phyloP scores from a whole-genome alignment of 108 stramenopile species.

The Skeletonema marinoi region DNA sequence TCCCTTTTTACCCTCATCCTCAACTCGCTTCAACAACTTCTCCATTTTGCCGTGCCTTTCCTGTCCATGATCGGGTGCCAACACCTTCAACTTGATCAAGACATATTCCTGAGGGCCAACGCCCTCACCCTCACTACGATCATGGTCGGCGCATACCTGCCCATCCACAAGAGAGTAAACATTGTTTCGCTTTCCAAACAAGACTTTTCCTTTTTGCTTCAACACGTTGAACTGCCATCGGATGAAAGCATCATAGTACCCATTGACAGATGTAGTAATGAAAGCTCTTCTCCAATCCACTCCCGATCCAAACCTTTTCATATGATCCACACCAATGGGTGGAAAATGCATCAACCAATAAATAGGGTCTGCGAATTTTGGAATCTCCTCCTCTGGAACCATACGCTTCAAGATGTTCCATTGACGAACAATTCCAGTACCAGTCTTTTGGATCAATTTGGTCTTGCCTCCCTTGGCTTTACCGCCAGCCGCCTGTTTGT shows the following conservation, averaged over 20 bases:
- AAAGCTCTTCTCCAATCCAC: constrained; percentile 98
- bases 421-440: constrained; percentile 90
- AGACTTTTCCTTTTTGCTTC: constrained; percentile 74
- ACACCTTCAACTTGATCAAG: constrained; percentile 94
- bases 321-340: constrained; percentile 90
- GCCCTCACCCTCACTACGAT: constrained; percentile 95
- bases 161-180: constrained; percentile 94
- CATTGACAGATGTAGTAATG: constrained; percentile 97
- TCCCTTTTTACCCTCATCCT: constrained; percentile 41
- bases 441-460: constrained; percentile 92
- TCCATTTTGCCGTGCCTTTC: constrained; percentile 75
- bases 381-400: constrained; percentile 85
- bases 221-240: constrained; percentile 96
- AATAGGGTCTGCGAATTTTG: constrained; percentile 88
- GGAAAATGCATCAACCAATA: constrained; percentile 98
- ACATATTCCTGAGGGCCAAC: constrained; percentile 99
- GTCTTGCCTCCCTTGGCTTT: constrained; percentile 92
- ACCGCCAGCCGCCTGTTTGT: constrained; percentile 50
- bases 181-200: constrained; percentile 96
- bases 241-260: constrained; percentile 97
- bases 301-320: constrained; percentile 89
- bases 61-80: constrained; percentile 80
- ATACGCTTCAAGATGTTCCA: constrained; percentile 93
- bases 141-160: constrained; percentile 99
- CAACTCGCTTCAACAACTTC: constrained; percentile 56